phyloP scores from a whole-genome alignment of 257 asterid genomes.

The Solanum pinnatisectum region DNA sequence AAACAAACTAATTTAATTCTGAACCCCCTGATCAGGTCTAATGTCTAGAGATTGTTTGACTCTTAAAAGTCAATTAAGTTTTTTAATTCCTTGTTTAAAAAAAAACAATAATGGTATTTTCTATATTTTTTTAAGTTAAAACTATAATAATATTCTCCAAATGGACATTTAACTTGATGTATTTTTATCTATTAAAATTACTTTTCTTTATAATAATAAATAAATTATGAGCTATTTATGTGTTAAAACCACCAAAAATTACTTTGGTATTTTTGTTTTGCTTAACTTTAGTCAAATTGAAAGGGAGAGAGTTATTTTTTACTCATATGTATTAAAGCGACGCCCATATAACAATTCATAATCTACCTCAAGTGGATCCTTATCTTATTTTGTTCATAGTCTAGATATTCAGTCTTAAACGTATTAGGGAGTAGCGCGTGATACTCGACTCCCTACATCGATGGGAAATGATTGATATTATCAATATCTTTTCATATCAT shows the following conservation, averaged over 20 bases:
- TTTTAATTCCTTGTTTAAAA: background rate
- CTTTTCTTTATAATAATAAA: background rate
- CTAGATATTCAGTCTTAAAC: background rate
- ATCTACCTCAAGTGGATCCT: background rate
- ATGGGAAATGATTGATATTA: background rate
- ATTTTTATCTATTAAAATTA: background rate
- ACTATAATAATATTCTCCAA: background rate
- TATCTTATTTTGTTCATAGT: background rate
- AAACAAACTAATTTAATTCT: background rate
- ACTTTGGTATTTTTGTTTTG: background rate
- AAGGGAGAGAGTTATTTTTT: background rate
- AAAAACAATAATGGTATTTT: background rate
- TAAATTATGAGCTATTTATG: background rate
- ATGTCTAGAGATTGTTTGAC: background rate
- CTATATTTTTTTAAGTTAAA: background rate
- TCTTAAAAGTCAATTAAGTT: background rate
- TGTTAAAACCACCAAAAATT: background rate
- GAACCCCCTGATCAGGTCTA: background rate
- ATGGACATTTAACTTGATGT: background rate
- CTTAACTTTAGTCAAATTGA: background rate
- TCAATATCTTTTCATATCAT: background rate
- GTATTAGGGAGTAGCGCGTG: rapidly evolving
- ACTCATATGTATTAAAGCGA: too few relatives aligned
- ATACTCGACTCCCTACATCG: background rate
- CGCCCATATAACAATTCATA: background rate